Base-by-base conservation (phyloP, 306 rosid genomes). In the Sphenostylis stenocarpa region DNA sequence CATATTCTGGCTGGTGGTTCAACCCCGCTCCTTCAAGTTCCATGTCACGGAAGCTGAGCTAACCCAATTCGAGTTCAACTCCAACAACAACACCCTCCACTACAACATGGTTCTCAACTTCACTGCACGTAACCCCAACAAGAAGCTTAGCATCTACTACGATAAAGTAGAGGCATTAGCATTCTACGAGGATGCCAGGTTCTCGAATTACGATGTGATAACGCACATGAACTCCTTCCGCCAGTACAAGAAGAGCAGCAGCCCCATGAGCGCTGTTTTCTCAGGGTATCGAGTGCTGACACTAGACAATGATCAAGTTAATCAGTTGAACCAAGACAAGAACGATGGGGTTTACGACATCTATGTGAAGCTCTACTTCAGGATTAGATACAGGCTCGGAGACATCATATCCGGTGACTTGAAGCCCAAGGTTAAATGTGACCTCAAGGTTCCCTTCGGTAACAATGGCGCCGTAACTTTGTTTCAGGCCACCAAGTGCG, bases 1-100 rank as follows among this genome's bases (percentile, higher is more conserved):
- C 16, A 74, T 89, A 71, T 84, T 93, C 83, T 93, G 87, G 84
- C 91, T 90, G 48, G 49, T 90, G 6, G 80, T 90, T 39, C 90
- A 82, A 5, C 98, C 97, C 1, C 89, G 82, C 15, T 2, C 48
- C 14, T 70, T 91, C 86, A 87, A 85, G 20, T 88, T 87, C 43
- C 79, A 87, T 51, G 92, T 87, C 31, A 83, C 78, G 0, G 77
- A 87, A 8, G 87, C 92, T 17, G 10, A 77, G 2, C 82, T 93
- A 39, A 85, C 87, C 1, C 84, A 83, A 38, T 91, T 91, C 57
- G 86, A 87, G 19, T 81, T 80, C 78, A 0, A 34, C 8, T 10
- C 24, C 28, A 34, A 48, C 70, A 84, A 77, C 85, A 70, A 16
- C 70, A 90, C 87, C 36, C 77, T 80, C 26, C 36, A 11, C 16